Base-by-base conservation (phyloP, 1,284 basidiomycete genomes). In the Ceratobasidium papillatum region DNA sequence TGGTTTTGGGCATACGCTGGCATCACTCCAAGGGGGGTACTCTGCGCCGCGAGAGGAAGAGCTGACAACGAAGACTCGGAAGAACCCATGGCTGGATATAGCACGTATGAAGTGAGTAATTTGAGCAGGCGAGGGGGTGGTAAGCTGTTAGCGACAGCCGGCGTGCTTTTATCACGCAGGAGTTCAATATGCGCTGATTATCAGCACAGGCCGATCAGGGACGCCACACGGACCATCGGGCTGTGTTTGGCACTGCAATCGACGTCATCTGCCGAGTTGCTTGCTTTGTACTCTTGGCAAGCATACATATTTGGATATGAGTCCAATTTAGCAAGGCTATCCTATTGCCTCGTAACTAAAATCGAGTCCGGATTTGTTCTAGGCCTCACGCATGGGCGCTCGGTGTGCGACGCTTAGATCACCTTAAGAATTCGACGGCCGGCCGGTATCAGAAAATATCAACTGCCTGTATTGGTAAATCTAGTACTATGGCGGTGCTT, bases 11-110 rank as follows among this genome's bases (percentile, higher is more conserved):
- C 68, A 43, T 71, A 71, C 5, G 30, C 32, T 3, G 68, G 68
- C 68, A 71, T 59, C 27, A 71, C 56, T n/a, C 68, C 68, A 3
- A 71, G 41, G 5, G 68, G 68, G 32, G 36, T 22, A 25, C 43
- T 59, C 54, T 71, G 68, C 22, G 68, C 52, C n/a, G 41, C 68
- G 19, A 71, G 68, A 34, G 68, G 68, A 59, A 54, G 54, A 30
- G 54, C 43, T 34, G 54, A n/a, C 22, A 71, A 19, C 2, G 68
- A 25, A 5, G 68, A 71, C 9, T 41, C 56, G 17, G 68, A 36
- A n/a, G 68, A 71, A 34, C 68, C 68, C 68, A 71, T 71, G 41
- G 19, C 17, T 22, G 22, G 38, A 49, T 12, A 30, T 25, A 41
- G 25, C 11, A 41, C 4, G 27, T 11, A 30, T n/a, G 64, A 71